A percentile compares a stretch with the other conserved stretches of the same genome.
These are phyloP conservation scores for Beauveria medogensis DNA, from an alignment of 2,329 filamentous ascomycete genomes.

Conservation along the genomic window DNA sequence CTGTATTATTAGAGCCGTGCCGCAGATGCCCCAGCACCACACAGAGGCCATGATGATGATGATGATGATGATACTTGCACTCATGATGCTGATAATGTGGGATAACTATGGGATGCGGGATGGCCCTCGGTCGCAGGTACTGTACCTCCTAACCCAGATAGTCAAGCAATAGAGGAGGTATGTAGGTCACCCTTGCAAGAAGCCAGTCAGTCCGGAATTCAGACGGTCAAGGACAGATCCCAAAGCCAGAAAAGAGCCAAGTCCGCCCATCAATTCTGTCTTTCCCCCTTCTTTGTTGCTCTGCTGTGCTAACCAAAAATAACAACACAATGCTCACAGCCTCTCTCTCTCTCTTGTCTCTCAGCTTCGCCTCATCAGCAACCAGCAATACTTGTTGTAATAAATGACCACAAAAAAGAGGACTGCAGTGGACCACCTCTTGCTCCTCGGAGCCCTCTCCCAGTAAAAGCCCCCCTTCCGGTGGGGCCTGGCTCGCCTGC, in stretches of 20 bases:
- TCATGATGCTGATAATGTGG: conserved; percentile 1
- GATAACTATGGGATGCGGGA: neutral
- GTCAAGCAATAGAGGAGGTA: neutral
- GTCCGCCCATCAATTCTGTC: too few relatives aligned
- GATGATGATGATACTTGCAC: neutral
- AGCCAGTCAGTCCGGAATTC: too few relatives aligned
- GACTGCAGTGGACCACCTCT: neutral
- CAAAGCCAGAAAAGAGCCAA: too few relatives aligned
- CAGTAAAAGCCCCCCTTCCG: neutral
- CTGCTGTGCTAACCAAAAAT: too few relatives aligned
- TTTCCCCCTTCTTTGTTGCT: too few relatives aligned
- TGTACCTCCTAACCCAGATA: neutral
- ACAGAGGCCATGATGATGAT: neutral
- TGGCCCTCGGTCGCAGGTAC: neutral
- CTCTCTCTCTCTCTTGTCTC: neutral
- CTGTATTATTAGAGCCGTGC: neutral
- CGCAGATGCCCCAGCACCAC: neutral
- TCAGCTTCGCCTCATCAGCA: neutral
- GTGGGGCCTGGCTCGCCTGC: neutral
- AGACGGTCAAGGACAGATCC: too few relatives aligned
- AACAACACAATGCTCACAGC: too few relatives aligned
- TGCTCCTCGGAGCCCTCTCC: neutral
- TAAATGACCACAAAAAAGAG: neutral
- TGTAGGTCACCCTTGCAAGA: too few relatives aligned
- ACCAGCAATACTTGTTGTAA: neutral